Base-by-base conservation (phyloP, 495 filamentous ascomycete genomes). In the Thozetella sp. region DNA sequence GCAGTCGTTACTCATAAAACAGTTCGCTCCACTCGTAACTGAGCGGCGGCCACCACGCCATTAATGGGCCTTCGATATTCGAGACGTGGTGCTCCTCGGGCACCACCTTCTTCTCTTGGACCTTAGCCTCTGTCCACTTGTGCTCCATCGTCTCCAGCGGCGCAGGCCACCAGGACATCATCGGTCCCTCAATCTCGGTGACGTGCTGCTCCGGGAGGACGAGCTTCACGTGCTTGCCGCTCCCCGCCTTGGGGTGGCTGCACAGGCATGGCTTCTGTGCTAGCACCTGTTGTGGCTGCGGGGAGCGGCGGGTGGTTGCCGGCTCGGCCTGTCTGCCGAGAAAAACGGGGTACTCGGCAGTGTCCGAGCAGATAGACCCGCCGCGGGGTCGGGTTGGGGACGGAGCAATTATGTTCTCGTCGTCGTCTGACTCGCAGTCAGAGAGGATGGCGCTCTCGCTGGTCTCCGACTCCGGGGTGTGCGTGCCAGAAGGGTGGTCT, bases 1-100 rank as follows among this genome's bases (percentile, higher is more conserved):
- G n/a, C n/a, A n/a, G n/a, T n/a, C n/a, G n/a, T 68, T 12, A 71
- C 62, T 71, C 68, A 52, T 71, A 71, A 51, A 71, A 71, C 25
- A 60, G 45, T 34, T 71, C 68, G 6, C 61, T 54, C 68, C 68
- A 71, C 34, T 69, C 61, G 25, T 69, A 58, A 22, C 66, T 58
- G 34, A 64, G 53, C 25, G 60, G 51, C 2, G 68, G 68, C 68
- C 68, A 71, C 68, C 68, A 71, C 9, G 66, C 62, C 68, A 71
- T 71, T 25, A 67, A 4, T 11, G 66, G 53, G 1, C 68, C 68
- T 3, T 56, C 37, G 24, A 67, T 60, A 25, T 25, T 54, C 1
- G 59, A 62, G 37, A 71, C 68, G 15, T 68, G 66, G 12, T 63
- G 30, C 13, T 58, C 27, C 2, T 20, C 12, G 12, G 48, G 56